A percentile compares a stretch with the other conserved stretches of the same genome.
Conservation (phyloP, 2,329 filamentous ascomycete genomes). For the Calonectria henricotiae region DNA sequence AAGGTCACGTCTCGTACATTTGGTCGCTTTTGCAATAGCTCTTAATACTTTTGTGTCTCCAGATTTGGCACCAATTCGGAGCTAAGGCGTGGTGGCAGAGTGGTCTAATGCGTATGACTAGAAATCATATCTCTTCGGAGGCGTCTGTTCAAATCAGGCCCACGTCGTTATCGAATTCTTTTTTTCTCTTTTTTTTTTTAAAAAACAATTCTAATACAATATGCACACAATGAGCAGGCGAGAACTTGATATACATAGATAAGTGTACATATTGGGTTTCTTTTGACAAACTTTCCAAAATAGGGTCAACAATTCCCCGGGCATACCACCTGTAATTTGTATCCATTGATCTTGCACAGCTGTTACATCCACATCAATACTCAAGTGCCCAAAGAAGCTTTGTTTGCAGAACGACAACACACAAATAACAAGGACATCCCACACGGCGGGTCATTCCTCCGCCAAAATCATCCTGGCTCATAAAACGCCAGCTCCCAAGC, state of each 20-base stretch:
- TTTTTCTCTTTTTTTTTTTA: not conserved
- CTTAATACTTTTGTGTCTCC: too few relatives aligned
- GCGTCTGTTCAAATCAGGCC: constrained; percentile 10
- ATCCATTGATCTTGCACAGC: not conserved
- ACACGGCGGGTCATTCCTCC: constrained; percentile 22
- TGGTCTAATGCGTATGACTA: constrained; percentile 11
- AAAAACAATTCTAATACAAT: not conserved
- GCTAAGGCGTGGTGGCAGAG: constrained; percentile 6
- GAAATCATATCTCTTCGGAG: constrained; percentile 11
- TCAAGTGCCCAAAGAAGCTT: constrained; percentile 11
- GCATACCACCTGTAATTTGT: too few relatives aligned
- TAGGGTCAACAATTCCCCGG: too few relatives aligned
- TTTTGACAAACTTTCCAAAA: too few relatives aligned
- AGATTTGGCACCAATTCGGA: not conserved
- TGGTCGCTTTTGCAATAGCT: too few relatives aligned
- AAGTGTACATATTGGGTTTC: too few relatives aligned
- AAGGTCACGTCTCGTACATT: too few relatives aligned
- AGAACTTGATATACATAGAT: too few relatives aligned
- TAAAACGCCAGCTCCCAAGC: not conserved
- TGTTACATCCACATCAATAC: constrained; percentile 16
- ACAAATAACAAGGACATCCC: constrained; percentile 31
- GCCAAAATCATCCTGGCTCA: not conserved
- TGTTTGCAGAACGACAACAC: constrained; percentile 23
- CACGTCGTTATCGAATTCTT: not conserved
- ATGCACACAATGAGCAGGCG: too few relatives aligned